A percentile compares a stretch with the other conserved stretches of the same genome.
phyloP scores from a whole-genome alignment of 257 asterid species.

The Solanum ossicruentum region DNA sequence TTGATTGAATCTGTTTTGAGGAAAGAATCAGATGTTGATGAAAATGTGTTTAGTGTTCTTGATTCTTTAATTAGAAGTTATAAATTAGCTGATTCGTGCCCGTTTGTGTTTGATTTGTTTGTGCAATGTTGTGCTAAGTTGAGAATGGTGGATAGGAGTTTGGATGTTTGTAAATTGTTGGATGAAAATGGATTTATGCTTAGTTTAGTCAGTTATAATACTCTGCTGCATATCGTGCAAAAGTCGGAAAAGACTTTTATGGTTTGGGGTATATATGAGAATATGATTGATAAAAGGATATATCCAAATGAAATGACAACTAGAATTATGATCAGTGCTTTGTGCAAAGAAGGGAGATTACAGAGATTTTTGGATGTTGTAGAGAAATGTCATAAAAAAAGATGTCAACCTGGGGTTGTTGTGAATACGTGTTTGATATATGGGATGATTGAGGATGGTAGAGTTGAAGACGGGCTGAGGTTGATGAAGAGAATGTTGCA shows the following conservation, averaged over 20 bases:
- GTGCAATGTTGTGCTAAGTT: constrained; percentile 65
- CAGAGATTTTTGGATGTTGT: constrained; percentile 34
- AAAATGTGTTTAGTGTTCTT: constrained; percentile 25
- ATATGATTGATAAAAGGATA: constrained; percentile 39
- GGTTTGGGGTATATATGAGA: constrained; percentile 62
- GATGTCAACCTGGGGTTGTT: constrained; percentile 42
- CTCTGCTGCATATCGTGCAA: constrained; percentile 51
- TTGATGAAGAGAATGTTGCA: constrained; percentile 52
- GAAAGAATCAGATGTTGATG: not conserved
- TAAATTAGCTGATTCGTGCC: constrained; percentile 33
- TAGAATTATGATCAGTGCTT: constrained; percentile 45
- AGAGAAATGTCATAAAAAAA: constrained; percentile 60
- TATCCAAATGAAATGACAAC: constrained; percentile 46
- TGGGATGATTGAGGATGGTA: constrained; percentile 43
- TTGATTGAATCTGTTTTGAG: constrained; percentile 46
- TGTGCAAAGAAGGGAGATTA: constrained; percentile 68
- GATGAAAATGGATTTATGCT: constrained; percentile 37
- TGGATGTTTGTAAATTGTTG: constrained; percentile 40
- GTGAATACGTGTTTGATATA: constrained; percentile 61
- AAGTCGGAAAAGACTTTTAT: constrained; percentile 28
- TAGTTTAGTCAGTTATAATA: constrained; percentile 54
- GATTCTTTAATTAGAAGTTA: constrained; percentile 41
- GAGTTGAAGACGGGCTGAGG: constrained; percentile 40
- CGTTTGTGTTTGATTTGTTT: constrained; percentile 70
- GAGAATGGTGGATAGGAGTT: constrained; percentile 37